Base-by-base conservation (phyloP, 2,329 filamentous ascomycete genomes). In the Purpureocillium takamizusanense region DNA sequence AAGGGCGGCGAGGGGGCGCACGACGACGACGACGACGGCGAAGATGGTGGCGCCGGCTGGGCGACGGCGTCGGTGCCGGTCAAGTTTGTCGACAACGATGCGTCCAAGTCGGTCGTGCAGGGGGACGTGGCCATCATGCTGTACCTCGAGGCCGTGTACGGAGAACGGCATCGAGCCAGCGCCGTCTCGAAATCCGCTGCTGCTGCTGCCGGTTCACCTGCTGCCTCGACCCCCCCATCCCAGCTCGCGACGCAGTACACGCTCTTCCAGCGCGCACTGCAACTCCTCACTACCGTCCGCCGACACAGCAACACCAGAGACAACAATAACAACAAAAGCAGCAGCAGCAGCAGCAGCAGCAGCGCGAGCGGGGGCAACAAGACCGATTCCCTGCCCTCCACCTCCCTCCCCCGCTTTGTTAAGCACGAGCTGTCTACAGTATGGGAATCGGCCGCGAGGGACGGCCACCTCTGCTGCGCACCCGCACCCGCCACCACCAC, bases 61-160 rank as follows among this genome's bases (percentile, higher is more conserved):
- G n/a, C n/a, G n/a, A n/a, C 53, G 21, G 21, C 7, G 48, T 46
- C 12, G 31, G 32, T 56, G 4, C 51, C 57, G 2, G 56, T 78
- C 39, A 70, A 67, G 39, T 76, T 76, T 36, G 58, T 71, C 18
- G 76, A 81, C 47, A 76, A 74, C 34, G 73, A 80, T 42, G 47
- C 52, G 0, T 56, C 46, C 17, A 65, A 63, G 42, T 68, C 74
- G 2, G 57, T 55, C 0, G 62, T 75, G 1, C 55, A 69, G 7
- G 74, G 76, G 5, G 65, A 72, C 31, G 37, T 69, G 2, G 68
- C 67, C 27, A 72, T 79, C 41, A 63, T 81, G 63, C 52, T 75
- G 9, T 81, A 86, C 42, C 62, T 85, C 1, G 74, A 84, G 42
- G 64, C 71, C 2, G 58, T 66, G 11, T 67, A 78, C 42, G 65